Evolutionary conservation across 306 rosid species (phyloP).

Genomic region (Ammopiptanthus mongolicus): DNA sequence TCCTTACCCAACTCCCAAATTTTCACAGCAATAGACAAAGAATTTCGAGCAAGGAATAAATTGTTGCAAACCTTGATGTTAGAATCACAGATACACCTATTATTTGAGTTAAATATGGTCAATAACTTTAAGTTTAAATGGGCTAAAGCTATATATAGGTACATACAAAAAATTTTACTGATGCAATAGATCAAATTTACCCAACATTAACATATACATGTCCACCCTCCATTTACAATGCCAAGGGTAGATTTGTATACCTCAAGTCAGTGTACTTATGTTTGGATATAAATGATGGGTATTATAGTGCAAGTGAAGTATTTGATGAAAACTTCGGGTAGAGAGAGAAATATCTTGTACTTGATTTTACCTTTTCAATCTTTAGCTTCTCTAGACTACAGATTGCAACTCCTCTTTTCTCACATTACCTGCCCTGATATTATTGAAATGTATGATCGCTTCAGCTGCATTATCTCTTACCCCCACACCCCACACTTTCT

Average conservation of each 20-base stretch:
- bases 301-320: slow-evolving; percentile 20
- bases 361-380: slow-evolving; percentile 26
- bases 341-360: slow-evolving; percentile 55
- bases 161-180: not conserved
- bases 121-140: not conserved
- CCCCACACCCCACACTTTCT: too few species aligned
- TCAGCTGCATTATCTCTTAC: too few species aligned
- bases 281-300: slow-evolving; percentile 25
- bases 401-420: too few species aligned
- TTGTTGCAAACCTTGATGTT: too few species aligned
- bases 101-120: too few species aligned
- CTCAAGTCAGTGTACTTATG: slow-evolving; percentile 33
- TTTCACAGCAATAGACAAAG: too few species aligned
- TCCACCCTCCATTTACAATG: not conserved
- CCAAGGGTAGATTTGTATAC: slow-evolving; percentile 21
- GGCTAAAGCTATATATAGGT: not conserved
- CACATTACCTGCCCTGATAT: not conserved
- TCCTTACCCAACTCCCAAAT: too few species aligned
- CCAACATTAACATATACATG: not conserved
- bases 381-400: too few species aligned
- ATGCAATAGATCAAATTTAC: not conserved
- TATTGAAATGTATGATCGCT: not conserved
- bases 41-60: too few species aligned
- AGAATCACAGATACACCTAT: too few species aligned
- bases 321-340: slow-evolving; percentile 15